phyloP scores from a whole-genome alignment of 805 yeast species.

The Ogataea degrootiae region DNA sequence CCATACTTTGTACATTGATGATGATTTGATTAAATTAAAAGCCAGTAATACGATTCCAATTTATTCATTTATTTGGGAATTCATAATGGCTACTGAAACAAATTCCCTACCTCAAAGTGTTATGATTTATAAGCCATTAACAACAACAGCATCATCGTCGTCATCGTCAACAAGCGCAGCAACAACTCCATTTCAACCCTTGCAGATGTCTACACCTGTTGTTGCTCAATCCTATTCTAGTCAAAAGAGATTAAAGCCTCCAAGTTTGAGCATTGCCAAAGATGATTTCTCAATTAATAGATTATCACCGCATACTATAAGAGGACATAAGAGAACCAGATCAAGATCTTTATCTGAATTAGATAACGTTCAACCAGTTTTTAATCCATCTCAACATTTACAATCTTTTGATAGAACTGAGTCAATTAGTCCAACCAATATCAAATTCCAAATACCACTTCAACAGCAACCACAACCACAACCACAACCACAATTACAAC shows the following conservation, averaged over 20 bases:
- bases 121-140: slow-evolving; percentile 8
- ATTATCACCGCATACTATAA: slow-evolving; percentile 2
- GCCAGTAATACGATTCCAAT: slow-evolving; percentile 16
- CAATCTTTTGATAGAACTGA: slow-evolving; percentile 2
- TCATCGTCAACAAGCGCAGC: not conserved
- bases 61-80: slow-evolving; percentile 31
- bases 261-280: not conserved
- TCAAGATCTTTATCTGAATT: slow-evolving; percentile 32
- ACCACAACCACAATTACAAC: not conserved
- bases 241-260: slow-evolving; percentile 3
- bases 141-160: not conserved
- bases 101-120: slow-evolving; percentile 24
- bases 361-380: slow-evolving; percentile 13
- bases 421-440: slow-evolving; percentile 2
- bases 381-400: slow-evolving; percentile 7
- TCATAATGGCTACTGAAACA: slow-evolving; percentile 14
- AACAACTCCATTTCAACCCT: not conserved
- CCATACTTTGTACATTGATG: slow-evolving; percentile 27
- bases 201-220: not conserved
- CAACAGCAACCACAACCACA: not conserved
- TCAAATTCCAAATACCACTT: not conserved
- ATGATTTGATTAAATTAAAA: slow-evolving; percentile 19
- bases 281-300: not conserved
- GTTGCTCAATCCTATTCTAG: slow-evolving; percentile 1
- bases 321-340: slow-evolving; percentile 32